Percentiles rank a stretch among this genome's conserved stretches.
phyloP scores from a whole-genome alignment of 1,284 basidiomycete genomes.

The Coniferiporia weirii region DNA sequence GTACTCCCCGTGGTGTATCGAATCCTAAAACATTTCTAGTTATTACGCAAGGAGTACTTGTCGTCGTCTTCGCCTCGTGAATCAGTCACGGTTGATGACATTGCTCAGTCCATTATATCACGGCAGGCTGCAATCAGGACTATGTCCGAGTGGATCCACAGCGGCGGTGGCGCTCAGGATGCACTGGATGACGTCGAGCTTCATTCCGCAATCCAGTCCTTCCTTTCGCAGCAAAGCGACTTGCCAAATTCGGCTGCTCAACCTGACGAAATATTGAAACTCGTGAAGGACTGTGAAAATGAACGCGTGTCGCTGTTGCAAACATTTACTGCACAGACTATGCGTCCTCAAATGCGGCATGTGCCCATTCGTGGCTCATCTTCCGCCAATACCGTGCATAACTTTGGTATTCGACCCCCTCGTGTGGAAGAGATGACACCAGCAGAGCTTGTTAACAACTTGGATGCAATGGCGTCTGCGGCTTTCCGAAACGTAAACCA shows the following conservation, averaged over 20 bases:
- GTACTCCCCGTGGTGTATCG: constrained; percentile 5
- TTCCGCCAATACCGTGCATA: constrained; percentile 29
- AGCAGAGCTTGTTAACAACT: constrained; percentile 64
- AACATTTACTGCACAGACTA: constrained; percentile 52
- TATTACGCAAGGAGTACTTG: constrained; percentile 68
- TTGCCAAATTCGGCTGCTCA: constrained; percentile 17
- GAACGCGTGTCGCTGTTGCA: constrained; percentile 38
- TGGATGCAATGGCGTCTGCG: constrained; percentile 69
- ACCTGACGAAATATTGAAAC: constrained; percentile 36
- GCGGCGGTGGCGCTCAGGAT: constrained; percentile 71
- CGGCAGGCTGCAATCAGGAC: constrained; percentile 59
- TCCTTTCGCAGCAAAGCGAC: constrained; percentile 36
- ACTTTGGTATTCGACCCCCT: constrained; percentile 52
- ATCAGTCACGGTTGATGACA: constrained; percentile 26
- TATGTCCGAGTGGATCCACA: constrained; percentile 63
- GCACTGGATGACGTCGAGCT: constrained; percentile 65
- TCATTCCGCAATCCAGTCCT: constrained; percentile 48
- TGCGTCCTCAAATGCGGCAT: constrained; percentile 45
- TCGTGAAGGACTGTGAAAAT: constrained; percentile 41
- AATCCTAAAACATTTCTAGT: constrained; percentile 34
- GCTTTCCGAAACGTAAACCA: constrained; percentile 69
- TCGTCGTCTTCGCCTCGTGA: constrained; percentile 34
- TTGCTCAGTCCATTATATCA: constrained; percentile 25
- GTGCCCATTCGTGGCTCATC: constrained; percentile 27
- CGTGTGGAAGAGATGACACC: constrained; percentile 62